A percentile compares a stretch with the other conserved stretches of the same genome.
Conservation (phyloP, 1,284 basidiomycete genomes). For the Gomphus sp. region DNA sequence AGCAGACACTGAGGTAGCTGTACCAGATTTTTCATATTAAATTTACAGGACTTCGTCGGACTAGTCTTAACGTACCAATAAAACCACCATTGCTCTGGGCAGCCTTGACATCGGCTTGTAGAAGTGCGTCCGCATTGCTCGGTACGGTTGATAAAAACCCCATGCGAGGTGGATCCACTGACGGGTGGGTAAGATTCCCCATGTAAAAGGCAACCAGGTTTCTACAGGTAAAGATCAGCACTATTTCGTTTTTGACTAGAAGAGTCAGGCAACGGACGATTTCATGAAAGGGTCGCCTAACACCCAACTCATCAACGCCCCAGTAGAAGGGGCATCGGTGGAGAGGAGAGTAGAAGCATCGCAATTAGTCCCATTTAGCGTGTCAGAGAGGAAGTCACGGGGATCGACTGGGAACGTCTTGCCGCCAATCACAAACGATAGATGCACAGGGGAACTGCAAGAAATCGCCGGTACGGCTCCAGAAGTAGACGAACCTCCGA, state of each 20-base stretch:
- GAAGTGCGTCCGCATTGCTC: constrained; percentile 32
- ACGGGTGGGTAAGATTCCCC: constrained; percentile 56
- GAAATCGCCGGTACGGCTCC: constrained; percentile 17
- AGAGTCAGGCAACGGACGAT: constrained; percentile 20
- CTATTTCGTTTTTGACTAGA: not conserved
- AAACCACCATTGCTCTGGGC: constrained; percentile 33
- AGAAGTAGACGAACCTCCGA: constrained; percentile 20
- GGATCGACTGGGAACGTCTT: constrained; percentile 56
- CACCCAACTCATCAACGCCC: constrained; percentile 26
- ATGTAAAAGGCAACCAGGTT: constrained; percentile 51
- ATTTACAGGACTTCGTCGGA: not conserved
- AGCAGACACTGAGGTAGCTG: not conserved
- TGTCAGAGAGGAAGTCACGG: constrained; percentile 46
- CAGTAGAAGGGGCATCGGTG: constrained; percentile 40
- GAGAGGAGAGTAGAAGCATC: constrained; percentile 35
- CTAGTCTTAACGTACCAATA: constrained; percentile 24
- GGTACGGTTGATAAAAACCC: constrained; percentile 64
- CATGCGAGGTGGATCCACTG: constrained; percentile 52
- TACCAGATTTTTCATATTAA: not conserved
- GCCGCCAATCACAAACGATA: constrained; percentile 58
- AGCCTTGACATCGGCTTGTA: constrained; percentile 29
- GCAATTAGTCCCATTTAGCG: constrained; percentile 22
- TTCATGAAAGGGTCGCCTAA: constrained; percentile 34
- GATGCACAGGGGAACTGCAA: constrained; percentile 39
- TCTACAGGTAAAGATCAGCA: constrained; percentile 19